Percentiles rank a stretch among this genome's conserved stretches.
These are phyloP conservation scores for Nissolia schottii DNA, from an alignment of 306 rosid genomes.

Conservation along the genomic window DNA sequence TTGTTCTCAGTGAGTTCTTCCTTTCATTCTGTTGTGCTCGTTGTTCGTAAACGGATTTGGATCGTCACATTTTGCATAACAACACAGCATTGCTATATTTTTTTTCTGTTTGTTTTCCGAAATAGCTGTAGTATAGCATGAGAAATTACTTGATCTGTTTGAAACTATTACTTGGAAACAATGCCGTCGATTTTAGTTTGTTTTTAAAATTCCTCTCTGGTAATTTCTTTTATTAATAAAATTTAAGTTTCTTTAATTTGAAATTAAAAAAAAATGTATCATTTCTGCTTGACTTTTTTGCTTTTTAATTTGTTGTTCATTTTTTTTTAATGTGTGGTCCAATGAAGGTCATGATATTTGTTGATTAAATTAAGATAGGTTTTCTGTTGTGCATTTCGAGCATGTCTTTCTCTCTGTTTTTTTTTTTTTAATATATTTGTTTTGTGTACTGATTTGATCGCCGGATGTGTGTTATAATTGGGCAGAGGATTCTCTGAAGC, in stretches of 20 bases:
- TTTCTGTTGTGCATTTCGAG: not conserved
- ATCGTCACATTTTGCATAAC: not conserved
- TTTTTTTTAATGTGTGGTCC: not conserved
- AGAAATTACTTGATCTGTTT: not conserved
- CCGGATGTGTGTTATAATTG: conserved; percentile 7
- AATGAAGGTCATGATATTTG: not conserved
- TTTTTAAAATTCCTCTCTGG: not conserved
- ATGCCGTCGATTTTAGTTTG: not conserved
- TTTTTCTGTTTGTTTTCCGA: not conserved
- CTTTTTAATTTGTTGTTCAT: not conserved
- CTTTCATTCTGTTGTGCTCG: not conserved
- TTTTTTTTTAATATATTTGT: not conserved
- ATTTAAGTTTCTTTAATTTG: not conserved
- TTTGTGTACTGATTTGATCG: not conserved
- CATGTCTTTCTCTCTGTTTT: too few species aligned
- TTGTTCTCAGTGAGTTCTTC: conserved; percentile 33
- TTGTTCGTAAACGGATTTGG: not conserved
- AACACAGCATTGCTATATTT: not conserved
- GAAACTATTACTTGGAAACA: not conserved
- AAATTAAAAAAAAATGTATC: not conserved
- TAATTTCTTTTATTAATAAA: not conserved
- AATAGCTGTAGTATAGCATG: not conserved
- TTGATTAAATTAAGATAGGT: not conserved
- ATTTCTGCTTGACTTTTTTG: not conserved
- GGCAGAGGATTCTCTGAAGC: conserved; percentile 74